These are phyloP conservation scores for Ogataea siamensis DNA, from an alignment of 805 yeast genomes.

Conservation along the genomic window DNA sequence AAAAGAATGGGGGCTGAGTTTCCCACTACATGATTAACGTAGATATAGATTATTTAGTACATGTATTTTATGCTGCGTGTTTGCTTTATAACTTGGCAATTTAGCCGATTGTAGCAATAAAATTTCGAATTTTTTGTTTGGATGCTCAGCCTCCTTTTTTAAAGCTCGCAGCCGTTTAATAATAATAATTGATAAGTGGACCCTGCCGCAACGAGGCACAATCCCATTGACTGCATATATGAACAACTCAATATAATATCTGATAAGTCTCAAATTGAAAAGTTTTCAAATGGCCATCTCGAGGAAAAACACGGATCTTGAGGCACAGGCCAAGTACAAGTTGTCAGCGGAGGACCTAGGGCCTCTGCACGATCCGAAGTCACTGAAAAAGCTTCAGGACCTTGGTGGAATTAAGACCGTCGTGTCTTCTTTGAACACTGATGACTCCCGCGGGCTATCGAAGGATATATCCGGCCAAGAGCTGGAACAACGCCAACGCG, in stretches of 20 bases:
- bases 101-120: not conserved
- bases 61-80: slow-evolving; percentile 7
- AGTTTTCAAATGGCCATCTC: slow-evolving; percentile 7
- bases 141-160: slow-evolving; percentile 13
- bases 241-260: slow-evolving; percentile 1
- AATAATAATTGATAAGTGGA: slow-evolving; percentile 4
- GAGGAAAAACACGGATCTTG: slow-evolving; percentile 16
- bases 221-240: not conserved
- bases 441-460: slow-evolving; percentile 42
- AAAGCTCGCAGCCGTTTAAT: not conserved
- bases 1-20: slow-evolving; percentile 21
- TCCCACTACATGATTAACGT: not conserved
- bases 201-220: slow-evolving; percentile 9
- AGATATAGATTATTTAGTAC: slow-evolving; percentile 2
- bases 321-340: slow-evolving; percentile 21
- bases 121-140: not conserved
- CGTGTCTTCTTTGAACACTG: slow-evolving; percentile 36
- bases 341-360: slow-evolving; percentile 38
- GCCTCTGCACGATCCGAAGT: slow-evolving; percentile 62
- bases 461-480: slow-evolving; percentile 32
- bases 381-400: slow-evolving; percentile 41
- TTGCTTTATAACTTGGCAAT: slow-evolving; percentile 1
- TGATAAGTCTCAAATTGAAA: not conserved
- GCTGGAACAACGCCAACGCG: slow-evolving; percentile 36
- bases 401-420: slow-evolving; percentile 44